phyloP scores from a whole-genome alignment of 2,329 filamentous ascomycete genomes.

The Fusarium odoratissimum region DNA sequence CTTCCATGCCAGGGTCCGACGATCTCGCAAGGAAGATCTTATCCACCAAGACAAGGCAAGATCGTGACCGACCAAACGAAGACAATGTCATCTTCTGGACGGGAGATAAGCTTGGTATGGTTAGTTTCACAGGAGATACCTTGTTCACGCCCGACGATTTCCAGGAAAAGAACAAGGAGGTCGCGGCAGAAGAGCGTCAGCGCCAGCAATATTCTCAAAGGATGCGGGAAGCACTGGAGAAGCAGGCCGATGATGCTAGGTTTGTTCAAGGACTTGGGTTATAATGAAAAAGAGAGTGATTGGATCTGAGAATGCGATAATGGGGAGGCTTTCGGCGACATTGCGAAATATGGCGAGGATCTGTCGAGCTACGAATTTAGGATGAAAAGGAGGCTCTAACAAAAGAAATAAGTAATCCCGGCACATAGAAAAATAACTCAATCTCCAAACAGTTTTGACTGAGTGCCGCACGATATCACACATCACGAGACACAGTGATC shows the following conservation, averaged over 20 bases:
- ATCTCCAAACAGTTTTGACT: slow-evolving; percentile 1
- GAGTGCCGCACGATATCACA: background rate
- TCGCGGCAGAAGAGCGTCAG: slow-evolving; percentile 57
- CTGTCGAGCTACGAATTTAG: background rate
- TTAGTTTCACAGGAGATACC: slow-evolving; percentile 69
- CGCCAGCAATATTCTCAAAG: slow-evolving; percentile 72
- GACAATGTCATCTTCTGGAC: slow-evolving; percentile 89
- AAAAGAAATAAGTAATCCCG: background rate
- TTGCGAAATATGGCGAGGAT: slow-evolving; percentile 16
- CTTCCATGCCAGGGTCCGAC: slow-evolving; percentile 64
- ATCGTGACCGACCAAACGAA: slow-evolving; percentile 55
- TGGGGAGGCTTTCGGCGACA: slow-evolving; percentile 8
- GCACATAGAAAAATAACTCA: slow-evolving; percentile 17
- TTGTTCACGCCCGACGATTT: slow-evolving; percentile 64
- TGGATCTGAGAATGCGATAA: background rate
- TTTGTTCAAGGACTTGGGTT: slow-evolving; percentile 74
- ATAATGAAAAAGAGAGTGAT: slow-evolving; percentile 5
- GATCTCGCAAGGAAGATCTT: slow-evolving; percentile 86
- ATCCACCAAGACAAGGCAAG: slow-evolving; percentile 62
- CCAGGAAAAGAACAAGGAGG: slow-evolving; percentile 61
- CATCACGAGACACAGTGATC: slow-evolving; percentile 31
- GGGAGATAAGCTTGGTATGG: slow-evolving; percentile 81
- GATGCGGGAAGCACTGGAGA: slow-evolving; percentile 80
- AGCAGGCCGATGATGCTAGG: slow-evolving; percentile 81
- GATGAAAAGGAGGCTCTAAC: slow-evolving; percentile 22